Evolutionary conservation across 352 stramenopile genomes (phyloP).

Genomic region (Pythium plurisporium): DNA sequence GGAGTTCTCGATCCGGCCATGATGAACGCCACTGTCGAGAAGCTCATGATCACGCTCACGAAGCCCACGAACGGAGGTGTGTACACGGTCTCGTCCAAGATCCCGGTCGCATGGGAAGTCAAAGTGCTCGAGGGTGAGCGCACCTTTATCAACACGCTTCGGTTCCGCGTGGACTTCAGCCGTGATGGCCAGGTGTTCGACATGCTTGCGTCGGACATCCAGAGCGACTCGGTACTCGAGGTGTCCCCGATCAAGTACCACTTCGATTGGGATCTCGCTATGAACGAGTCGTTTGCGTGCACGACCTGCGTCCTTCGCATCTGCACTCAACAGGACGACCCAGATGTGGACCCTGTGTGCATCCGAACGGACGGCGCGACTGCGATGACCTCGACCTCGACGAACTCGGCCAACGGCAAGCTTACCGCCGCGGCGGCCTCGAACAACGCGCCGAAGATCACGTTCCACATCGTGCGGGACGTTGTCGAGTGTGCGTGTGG

Average conservation of each 20-base stretch:
- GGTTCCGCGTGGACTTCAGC: constrained; percentile 45
- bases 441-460: constrained; percentile 21
- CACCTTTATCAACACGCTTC: constrained; percentile 12
- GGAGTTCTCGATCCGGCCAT: neutral
- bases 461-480: constrained; percentile 50
- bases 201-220: constrained; percentile 10
- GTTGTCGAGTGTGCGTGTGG: constrained; percentile 46
- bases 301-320: constrained; percentile 42
- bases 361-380: constrained; percentile 43
- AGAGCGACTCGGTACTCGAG: constrained; percentile 9
- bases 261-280: constrained; percentile 41
- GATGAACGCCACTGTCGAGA: constrained; percentile 9
- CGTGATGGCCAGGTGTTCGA: constrained; percentile 32
- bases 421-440: neutral
- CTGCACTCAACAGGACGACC: constrained; percentile 21
- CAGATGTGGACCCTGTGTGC: constrained; percentile 25
- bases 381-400: neutral
- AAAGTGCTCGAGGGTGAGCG: constrained; percentile 23
- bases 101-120: constrained; percentile 44
- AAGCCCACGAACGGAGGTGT: constrained; percentile 38
- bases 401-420: neutral
- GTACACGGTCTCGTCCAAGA: constrained; percentile 36
- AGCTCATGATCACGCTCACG: constrained; percentile 27
- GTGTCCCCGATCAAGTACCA: constrained; percentile 23
- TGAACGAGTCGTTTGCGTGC: constrained; percentile 37